phyloP scores from a whole-genome alignment of 345 rosid species.

The Eucalyptus coolabah region DNA sequence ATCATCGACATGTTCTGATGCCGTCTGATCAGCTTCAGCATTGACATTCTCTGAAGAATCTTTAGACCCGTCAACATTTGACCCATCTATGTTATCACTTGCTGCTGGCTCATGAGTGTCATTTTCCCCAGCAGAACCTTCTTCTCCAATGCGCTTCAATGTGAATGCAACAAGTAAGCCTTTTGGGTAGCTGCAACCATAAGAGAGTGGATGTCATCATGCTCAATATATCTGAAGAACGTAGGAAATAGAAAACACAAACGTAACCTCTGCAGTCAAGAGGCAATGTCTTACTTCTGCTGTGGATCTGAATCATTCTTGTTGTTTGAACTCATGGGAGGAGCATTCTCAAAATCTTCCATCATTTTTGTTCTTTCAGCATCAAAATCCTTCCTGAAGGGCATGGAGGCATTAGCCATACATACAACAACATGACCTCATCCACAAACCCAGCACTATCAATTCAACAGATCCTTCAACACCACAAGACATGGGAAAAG shows the following conservation, averaged over 20 bases:
- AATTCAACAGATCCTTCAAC: not conserved
- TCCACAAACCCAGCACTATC: not conserved
- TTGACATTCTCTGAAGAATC: slow-evolving; percentile 6
- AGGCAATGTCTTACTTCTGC: slow-evolving; percentile 26
- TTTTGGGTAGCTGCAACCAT: slow-evolving; percentile 55
- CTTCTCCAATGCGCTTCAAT: slow-evolving; percentile 38
- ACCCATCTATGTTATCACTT: not conserved
- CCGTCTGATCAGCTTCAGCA: slow-evolving; percentile 1
- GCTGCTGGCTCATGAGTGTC: slow-evolving; percentile 10
- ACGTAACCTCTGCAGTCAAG: not conserved
- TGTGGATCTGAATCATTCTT: slow-evolving; percentile 34
- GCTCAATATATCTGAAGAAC: not conserved
- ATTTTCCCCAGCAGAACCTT: slow-evolving; percentile 17
- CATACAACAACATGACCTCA: not conserved
- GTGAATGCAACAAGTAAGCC: slow-evolving; percentile 81
- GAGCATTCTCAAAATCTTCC: slow-evolving; percentile 31
- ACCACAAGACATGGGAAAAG: not conserved
- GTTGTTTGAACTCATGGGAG: slow-evolving; percentile 15
- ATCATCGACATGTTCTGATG: not conserved
- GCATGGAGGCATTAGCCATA: not conserved
- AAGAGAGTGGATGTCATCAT: not conserved
- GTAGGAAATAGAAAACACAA: not conserved
- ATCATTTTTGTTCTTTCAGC: slow-evolving; percentile 42
- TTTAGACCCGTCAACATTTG: slow-evolving; percentile 5
- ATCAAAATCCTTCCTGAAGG: slow-evolving; percentile 80